Percentiles rank a stretch among this genome's conserved stretches.
Evolutionary conservation across 768 basidiomycete species (phyloP).

Genomic region (Mycena belliarum): DNA sequence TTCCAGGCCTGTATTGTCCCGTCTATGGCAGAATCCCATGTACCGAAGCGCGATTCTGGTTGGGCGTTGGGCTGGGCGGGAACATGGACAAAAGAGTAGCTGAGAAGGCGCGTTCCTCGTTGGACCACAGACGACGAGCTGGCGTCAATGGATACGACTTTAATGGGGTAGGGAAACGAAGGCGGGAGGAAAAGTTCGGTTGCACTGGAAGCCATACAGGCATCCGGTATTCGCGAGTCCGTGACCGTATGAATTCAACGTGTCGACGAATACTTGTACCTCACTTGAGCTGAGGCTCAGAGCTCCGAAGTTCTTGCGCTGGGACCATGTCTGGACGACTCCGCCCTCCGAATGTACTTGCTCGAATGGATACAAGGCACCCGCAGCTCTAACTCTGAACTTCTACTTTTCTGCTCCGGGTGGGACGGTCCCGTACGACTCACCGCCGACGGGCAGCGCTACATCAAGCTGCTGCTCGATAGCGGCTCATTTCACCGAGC

Average conservation of each 20-base stretch:
- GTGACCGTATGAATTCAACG: slow-evolving; percentile 25
- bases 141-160: slow-evolving; percentile 69
- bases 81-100: slow-evolving; percentile 76
- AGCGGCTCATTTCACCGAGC: no score
- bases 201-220: slow-evolving; percentile 47
- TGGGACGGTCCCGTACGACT: no score
- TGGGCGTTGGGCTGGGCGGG: slow-evolving; percentile 43
- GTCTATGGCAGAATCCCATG: slow-evolving; percentile 88
- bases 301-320: no score
- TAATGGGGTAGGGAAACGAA: slow-evolving; percentile 85
- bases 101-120: slow-evolving; percentile 79
- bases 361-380: no score
- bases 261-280: background rate
- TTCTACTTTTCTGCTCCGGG: no score
- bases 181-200: slow-evolving; percentile 78
- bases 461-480: no score
- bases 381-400: no score
- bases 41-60: slow-evolving; percentile 77
- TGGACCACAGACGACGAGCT: slow-evolving; percentile 45
- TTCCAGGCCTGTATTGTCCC: slow-evolving; percentile 77
- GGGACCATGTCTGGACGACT: no score
- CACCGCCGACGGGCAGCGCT: no score
- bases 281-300: no score
- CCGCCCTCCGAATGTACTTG: no score
- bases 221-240: background rate